A percentile compares a stretch with the other conserved stretches of the same genome.
Conservation (phyloP, 2,329 filamentous ascomycete species). For the Epichloe coenophiala region DNA sequence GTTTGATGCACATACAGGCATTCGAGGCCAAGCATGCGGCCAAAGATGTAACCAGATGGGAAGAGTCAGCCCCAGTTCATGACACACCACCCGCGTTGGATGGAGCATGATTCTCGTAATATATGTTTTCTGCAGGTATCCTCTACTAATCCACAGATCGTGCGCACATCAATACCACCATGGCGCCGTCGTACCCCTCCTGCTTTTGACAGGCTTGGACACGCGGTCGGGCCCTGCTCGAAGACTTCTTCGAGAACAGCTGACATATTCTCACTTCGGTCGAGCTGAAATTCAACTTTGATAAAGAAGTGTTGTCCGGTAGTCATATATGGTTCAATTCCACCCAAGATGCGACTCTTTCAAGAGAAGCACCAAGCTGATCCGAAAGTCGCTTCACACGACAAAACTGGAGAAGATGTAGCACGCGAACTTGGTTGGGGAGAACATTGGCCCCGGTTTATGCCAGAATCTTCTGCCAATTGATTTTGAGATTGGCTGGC, state of each 20-base stretch:
- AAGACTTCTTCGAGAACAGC: neutral
- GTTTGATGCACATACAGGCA: neutral
- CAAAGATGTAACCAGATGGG: constrained; percentile 3
- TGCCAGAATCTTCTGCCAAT: neutral
- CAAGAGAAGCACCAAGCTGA: neutral
- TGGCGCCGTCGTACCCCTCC: neutral
- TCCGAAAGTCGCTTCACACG: neutral
- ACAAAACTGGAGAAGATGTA: neutral
- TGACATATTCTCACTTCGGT: neutral
- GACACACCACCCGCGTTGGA: neutral
- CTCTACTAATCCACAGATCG: neutral
- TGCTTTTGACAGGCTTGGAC: too few relatives aligned
- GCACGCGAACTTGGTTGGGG: neutral
- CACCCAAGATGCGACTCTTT: neutral
- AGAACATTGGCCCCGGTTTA: too few relatives aligned
- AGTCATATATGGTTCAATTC: neutral
- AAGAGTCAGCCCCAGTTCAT: neutral
- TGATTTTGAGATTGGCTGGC: neutral
- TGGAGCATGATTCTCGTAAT: neutral
- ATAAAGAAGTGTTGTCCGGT: neutral
- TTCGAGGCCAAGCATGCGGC: constrained; percentile 2
- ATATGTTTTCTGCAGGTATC: neutral
- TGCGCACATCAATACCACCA: neutral
- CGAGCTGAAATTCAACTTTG: neutral
- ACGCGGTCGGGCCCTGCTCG: neutral